A percentile compares a stretch with the other conserved stretches of the same genome.
phyloP scores from a whole-genome alignment of 2,329 filamentous ascomycete genomes.

The Sphaceloma murrayae region DNA sequence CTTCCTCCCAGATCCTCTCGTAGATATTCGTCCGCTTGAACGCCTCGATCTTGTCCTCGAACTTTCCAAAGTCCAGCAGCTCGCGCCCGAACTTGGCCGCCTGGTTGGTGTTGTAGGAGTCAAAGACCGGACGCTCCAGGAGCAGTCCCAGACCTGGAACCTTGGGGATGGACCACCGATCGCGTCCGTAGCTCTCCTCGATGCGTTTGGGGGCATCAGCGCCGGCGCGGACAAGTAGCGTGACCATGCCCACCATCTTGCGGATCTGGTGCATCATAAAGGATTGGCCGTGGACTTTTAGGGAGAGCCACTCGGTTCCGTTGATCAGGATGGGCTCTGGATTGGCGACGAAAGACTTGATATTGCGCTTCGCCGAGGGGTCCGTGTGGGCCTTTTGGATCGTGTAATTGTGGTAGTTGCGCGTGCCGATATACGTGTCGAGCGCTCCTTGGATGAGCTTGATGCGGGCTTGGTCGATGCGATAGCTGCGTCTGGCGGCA shows the following conservation, averaged over 20 bases:
- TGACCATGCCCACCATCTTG: slow-evolving; percentile 95
- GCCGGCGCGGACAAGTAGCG: slow-evolving; percentile 74
- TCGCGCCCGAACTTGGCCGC: slow-evolving; percentile 53
- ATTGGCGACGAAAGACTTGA: slow-evolving; percentile 82
- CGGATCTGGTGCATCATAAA: slow-evolving; percentile 99
- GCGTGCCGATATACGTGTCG: slow-evolving; percentile 67
- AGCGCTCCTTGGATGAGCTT: slow-evolving; percentile 67
- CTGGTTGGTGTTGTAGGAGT: slow-evolving; percentile 72
- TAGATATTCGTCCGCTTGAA: slow-evolving; percentile 95
- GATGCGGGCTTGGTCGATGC: slow-evolving; percentile 63
- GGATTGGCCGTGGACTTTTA: slow-evolving; percentile 93
- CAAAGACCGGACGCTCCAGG: slow-evolving; percentile 84
- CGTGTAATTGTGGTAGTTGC: slow-evolving; percentile 96
- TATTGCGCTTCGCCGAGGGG: slow-evolving; percentile 76
- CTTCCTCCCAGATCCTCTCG: slow-evolving; percentile 77
- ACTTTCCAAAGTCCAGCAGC: slow-evolving; percentile 68
- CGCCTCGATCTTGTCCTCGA: slow-evolving; percentile 65
- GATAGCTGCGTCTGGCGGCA: slow-evolving; percentile 72
- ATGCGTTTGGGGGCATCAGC: slow-evolving; percentile 59
- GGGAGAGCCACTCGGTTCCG: slow-evolving; percentile 78
- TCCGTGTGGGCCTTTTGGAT: slow-evolving; percentile 76
- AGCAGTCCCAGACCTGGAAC: slow-evolving; percentile 81
- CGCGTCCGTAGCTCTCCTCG: slow-evolving; percentile 59
- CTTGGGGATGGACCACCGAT: slow-evolving; percentile 80
- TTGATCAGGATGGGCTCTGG: slow-evolving; percentile 45